Evolutionary conservation across 306 rosid species (phyloP).

Genomic region (Parietaria judaica): DNA sequence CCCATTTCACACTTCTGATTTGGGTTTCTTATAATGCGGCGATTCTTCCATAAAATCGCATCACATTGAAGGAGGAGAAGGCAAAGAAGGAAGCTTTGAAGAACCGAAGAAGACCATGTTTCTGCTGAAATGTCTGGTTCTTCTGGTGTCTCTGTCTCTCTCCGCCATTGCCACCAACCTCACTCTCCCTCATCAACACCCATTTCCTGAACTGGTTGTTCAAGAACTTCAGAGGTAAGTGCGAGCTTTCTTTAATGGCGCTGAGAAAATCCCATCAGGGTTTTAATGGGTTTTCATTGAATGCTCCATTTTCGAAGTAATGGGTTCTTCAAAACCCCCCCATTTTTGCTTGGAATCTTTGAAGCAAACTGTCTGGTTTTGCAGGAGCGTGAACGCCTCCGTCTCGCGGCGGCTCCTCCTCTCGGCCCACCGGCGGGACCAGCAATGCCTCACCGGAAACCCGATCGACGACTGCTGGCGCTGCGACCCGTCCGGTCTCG

Average conservation of each 20-base stretch:
- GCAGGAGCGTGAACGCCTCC: neutral
- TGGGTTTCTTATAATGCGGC: constrained; percentile 5
- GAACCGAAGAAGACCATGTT: constrained; percentile 39
- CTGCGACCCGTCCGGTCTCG: constrained; percentile 29
- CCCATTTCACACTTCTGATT: constrained; percentile 11
- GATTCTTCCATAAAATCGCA: constrained; percentile 31
- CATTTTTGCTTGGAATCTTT: neutral
- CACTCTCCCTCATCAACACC: constrained; percentile 72
- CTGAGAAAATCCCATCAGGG: constrained; percentile 1
- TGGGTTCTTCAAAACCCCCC: neutral
- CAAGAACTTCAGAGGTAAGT: constrained; percentile 64
- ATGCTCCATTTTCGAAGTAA: neutral
- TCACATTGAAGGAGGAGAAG: constrained; percentile 18
- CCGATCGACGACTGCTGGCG: constrained; percentile 98
- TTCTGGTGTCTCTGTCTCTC: constrained; percentile 27
- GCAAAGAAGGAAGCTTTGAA: neutral
- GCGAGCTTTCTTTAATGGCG: neutral
- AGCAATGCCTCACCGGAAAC: constrained; percentile 62
- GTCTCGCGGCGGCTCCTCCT: constrained; percentile 53
- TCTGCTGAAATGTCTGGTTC: constrained; percentile 44
- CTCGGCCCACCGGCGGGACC: constrained; percentile 20
- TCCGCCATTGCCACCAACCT: constrained; percentile 39
- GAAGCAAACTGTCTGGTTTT: no score
- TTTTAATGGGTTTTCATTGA: constrained; percentile 10
- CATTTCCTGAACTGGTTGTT: constrained; percentile 75